Percentiles rank a stretch among this genome's conserved stretches.
Conservation (phyloP, 345 rosid species). For the Rhodamnia argentea region DNA sequence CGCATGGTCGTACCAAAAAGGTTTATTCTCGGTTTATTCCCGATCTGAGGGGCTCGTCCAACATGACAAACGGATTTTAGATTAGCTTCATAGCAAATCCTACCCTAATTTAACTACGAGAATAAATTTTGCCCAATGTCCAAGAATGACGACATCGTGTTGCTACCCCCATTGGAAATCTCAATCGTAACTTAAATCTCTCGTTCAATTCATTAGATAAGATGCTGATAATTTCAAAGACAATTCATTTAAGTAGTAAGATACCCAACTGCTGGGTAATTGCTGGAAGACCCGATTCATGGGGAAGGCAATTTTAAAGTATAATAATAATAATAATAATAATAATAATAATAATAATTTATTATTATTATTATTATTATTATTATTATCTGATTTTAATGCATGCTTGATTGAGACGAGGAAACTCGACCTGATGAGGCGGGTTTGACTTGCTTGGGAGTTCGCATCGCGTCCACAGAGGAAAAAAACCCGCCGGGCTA, state of each 20-base stretch:
- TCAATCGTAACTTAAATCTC: background rate
- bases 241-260: background rate
- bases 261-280: background rate
- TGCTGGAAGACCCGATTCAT: background rate
- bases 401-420: background rate
- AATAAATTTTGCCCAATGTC: background rate
- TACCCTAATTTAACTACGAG: background rate
- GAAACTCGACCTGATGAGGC: background rate
- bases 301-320: background rate
- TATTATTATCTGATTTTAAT: background rate
- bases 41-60: rapidly evolving
- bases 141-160: background rate
- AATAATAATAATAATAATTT: too few relatives aligned
- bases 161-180: background rate
- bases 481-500: too few relatives aligned
- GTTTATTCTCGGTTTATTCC: background rate
- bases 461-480: too few relatives aligned
- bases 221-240: background rate
- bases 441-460: too few relatives aligned
- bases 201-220: background rate
- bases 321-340: too few relatives aligned
- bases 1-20: background rate
- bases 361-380: too few relatives aligned
- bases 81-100: too few relatives aligned
- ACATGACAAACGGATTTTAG: background rate